These are phyloP conservation scores for Neurospora sublineolata DNA, from an alignment of 495 filamentous ascomycete genomes.

Conservation along the genomic window DNA sequence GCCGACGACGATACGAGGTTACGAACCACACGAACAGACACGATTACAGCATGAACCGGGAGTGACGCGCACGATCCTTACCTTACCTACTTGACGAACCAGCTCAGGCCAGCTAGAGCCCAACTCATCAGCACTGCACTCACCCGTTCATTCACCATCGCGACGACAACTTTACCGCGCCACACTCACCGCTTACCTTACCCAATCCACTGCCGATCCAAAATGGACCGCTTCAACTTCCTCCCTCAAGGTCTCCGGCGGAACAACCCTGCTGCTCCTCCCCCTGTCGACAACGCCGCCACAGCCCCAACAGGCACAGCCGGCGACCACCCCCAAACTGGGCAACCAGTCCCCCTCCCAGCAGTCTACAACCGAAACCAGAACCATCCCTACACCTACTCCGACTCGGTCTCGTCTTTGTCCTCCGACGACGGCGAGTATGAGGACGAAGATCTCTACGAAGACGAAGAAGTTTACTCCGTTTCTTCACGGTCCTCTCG, in stretches of 20 bases:
- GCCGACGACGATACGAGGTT: not conserved
- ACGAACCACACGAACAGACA: not conserved
- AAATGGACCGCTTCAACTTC: constrained; percentile 24
- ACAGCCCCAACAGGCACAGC: constrained; percentile 1
- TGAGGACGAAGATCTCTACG: constrained; percentile 10
- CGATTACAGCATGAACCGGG: not conserved
- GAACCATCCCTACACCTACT: not conserved
- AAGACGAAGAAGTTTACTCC: not conserved
- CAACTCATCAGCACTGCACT: too few relatives aligned
- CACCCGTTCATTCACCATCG: not conserved
- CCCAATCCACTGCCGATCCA: not conserved
- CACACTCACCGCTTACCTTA: not conserved
- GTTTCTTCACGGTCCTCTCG: not conserved
- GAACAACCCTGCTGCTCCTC: not conserved
- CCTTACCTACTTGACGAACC: not conserved
- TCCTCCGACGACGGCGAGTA: not conserved
- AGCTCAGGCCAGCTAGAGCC: too few relatives aligned
- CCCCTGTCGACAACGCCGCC: not conserved
- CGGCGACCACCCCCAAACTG: not conserved
- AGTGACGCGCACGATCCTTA: not conserved
- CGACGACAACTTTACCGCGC: not conserved
- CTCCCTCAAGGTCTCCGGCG: constrained; percentile 4
- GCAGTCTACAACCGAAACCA: not conserved
- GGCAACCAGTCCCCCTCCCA: not conserved
- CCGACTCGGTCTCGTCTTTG: not conserved